Percentiles rank a stretch among this genome's conserved stretches.
phyloP scores from a whole-genome alignment of 345 rosid genomes.

The Populus davidiana region DNA sequence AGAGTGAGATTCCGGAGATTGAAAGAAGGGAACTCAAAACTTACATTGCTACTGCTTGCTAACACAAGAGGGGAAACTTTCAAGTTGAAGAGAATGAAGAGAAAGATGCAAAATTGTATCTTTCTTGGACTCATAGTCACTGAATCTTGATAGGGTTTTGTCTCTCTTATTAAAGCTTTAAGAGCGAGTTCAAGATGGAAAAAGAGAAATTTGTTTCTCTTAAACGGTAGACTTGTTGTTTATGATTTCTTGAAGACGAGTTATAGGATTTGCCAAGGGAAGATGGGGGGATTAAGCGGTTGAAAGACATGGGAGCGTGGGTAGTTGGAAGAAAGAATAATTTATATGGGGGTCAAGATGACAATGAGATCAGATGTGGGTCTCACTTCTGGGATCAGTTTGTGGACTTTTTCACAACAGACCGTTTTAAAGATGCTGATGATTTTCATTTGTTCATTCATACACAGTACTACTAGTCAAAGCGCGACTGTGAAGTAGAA shows the following conservation, averaged over 20 bases:
- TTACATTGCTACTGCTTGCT: constrained; percentile 21
- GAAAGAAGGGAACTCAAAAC: constrained; percentile 58
- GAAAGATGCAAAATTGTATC: constrained; percentile 40
- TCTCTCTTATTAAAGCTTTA: neutral
- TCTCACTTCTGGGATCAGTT: neutral
- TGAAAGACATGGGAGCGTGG: constrained; percentile 32
- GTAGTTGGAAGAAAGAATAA: neutral
- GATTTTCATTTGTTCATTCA: neutral
- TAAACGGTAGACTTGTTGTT: too few relatives aligned
- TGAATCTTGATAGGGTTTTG: neutral
- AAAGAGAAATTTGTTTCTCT: neutral
- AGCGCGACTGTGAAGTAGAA: too few relatives aligned
- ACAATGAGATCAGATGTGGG: constrained; percentile 9
- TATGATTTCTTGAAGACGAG: neutral
- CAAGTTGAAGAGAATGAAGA: constrained; percentile 32
- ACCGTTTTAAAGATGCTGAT: constrained; percentile 28
- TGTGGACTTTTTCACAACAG: constrained; percentile 6
- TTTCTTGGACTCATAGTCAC: constrained; percentile 40
- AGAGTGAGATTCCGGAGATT: constrained; percentile 75
- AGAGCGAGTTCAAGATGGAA: constrained; percentile 3
- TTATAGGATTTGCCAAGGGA: neutral
- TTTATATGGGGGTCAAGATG: neutral
- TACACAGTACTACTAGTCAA: too few relatives aligned
- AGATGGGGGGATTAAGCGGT: constrained; percentile 44
- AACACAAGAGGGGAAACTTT: constrained; percentile 8